Evolutionary conservation across 2,329 filamentous ascomycete genomes (phyloP).

Genomic region (Colletotrichum cordylinicola): DNA sequence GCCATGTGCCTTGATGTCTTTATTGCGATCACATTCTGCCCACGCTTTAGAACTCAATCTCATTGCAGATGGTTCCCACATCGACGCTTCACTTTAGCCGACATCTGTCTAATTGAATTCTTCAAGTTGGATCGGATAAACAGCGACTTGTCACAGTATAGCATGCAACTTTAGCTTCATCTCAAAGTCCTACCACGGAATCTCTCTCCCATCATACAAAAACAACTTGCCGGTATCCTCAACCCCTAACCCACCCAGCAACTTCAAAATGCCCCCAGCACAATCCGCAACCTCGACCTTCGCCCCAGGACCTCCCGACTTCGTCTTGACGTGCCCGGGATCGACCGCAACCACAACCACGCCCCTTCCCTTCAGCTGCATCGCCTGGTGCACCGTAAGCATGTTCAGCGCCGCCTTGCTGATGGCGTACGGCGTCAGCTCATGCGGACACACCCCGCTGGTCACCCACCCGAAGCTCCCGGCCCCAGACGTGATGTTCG

Average conservation of each 20-base stretch:
- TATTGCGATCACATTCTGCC: neutral
- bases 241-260: neutral
- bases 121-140: neutral
- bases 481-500: constrained; percentile 48
- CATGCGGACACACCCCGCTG: constrained; percentile 26
- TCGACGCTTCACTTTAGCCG: neutral
- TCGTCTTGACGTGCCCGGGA: constrained; percentile 40
- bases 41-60: neutral
- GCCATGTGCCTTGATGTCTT: neutral
- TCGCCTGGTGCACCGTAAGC: constrained; percentile 36
- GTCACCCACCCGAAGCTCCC: constrained; percentile 33
- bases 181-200: neutral
- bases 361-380: constrained; percentile 26
- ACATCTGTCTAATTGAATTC: neutral
- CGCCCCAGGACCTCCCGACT: constrained; percentile 34
- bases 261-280: neutral
- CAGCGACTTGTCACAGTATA: neutral
- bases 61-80: neutral
- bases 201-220: neutral
- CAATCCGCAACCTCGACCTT: constrained; percentile 31
- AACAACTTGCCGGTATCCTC: neutral
- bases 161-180: neutral
- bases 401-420: constrained; percentile 42
- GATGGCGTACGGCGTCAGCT: constrained; percentile 38
- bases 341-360: constrained; percentile 34